Evolutionary conservation across 345 rosid species (phyloP).

Genomic region (Corchorus olitorius): DNA sequence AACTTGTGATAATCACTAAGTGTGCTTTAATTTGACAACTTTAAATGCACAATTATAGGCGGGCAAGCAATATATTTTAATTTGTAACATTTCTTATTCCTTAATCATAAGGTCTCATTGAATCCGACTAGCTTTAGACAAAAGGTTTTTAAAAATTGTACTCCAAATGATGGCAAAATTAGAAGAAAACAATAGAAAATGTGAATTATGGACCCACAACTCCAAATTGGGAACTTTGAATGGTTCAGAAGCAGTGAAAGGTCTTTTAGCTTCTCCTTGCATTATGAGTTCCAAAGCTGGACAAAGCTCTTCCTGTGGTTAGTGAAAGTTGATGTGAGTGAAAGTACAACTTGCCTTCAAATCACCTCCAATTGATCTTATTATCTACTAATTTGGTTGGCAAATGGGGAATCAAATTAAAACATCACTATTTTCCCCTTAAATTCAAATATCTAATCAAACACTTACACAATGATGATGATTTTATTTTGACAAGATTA

Average conservation of each 20-base stretch:
- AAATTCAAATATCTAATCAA: not conserved
- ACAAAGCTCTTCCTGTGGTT: constrained; percentile 12
- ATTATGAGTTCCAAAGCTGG: not conserved
- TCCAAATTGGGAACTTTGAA: constrained; percentile 17
- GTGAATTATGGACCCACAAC: constrained; percentile 18
- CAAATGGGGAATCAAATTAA: constrained; percentile 5
- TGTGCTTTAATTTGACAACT: constrained; percentile 21
- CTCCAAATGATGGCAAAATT: constrained; percentile 24
- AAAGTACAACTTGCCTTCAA: constrained; percentile 20
- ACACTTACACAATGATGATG: not conserved
- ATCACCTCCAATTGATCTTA: not conserved
- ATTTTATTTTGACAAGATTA: too few species aligned
- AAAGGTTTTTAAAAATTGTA: constrained; percentile 12
- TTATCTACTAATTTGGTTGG: not conserved
- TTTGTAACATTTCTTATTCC: constrained; percentile 22
- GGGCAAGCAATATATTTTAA: not conserved
- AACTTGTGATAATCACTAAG: not conserved
- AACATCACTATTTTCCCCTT: not conserved
- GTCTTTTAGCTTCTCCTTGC: not conserved
- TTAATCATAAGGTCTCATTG: constrained; percentile 25
- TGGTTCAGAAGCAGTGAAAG: constrained; percentile 22
- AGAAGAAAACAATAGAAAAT: constrained; percentile 10
- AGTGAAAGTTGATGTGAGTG: constrained; percentile 34
- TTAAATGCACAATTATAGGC: constrained; percentile 8
- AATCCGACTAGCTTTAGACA: constrained; percentile 31